phyloP scores from a whole-genome alignment of 345 rosid species.

The Ailanthus altissimus region DNA sequence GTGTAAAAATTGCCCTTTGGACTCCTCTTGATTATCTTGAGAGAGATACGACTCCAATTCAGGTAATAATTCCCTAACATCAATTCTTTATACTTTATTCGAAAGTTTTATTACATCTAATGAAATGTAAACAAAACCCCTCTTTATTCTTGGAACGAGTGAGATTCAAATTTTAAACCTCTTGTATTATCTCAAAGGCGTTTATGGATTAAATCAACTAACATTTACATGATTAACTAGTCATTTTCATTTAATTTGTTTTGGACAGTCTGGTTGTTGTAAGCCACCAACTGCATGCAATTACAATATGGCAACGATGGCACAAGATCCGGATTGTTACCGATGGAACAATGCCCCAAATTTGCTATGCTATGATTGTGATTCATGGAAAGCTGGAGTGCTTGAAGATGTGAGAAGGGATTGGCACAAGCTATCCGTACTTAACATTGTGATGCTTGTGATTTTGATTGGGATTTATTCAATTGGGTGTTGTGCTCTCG shows the following conservation, averaged over 20 bases:
- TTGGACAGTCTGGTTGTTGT: conserved; percentile 82
- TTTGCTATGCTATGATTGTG: conserved; percentile 83
- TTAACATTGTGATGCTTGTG: conserved; percentile 65
- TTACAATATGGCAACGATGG: conserved; percentile 50
- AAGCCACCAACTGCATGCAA: conserved; percentile 91
- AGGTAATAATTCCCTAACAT: conserved; percentile 45
- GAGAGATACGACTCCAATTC: conserved; percentile 68
- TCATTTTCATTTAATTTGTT: neutral
- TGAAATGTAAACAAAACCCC: too few species aligned
- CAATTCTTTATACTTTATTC: neutral
- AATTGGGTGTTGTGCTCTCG: conserved; percentile 84
- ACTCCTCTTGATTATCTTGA: conserved; percentile 78
- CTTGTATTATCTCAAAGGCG: too few species aligned
- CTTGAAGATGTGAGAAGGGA: conserved; percentile 75
- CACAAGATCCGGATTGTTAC: conserved; percentile 83
- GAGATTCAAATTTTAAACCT: too few species aligned
- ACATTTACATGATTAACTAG: too few species aligned
- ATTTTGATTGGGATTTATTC: conserved; percentile 68
- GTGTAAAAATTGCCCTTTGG: conserved; percentile 68
- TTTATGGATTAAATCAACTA: too few species aligned
- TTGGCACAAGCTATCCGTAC: conserved; percentile 83
- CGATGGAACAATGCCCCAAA: conserved; percentile 67
- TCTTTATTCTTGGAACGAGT: too few species aligned
- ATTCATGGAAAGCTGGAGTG: conserved; percentile 93
- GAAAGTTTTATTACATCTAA: too few species aligned